A percentile compares a stretch with the other conserved stretches of the same genome.
Conservation (phyloP, 805 yeast species). For the Lipomyces chichibuensis region DNA sequence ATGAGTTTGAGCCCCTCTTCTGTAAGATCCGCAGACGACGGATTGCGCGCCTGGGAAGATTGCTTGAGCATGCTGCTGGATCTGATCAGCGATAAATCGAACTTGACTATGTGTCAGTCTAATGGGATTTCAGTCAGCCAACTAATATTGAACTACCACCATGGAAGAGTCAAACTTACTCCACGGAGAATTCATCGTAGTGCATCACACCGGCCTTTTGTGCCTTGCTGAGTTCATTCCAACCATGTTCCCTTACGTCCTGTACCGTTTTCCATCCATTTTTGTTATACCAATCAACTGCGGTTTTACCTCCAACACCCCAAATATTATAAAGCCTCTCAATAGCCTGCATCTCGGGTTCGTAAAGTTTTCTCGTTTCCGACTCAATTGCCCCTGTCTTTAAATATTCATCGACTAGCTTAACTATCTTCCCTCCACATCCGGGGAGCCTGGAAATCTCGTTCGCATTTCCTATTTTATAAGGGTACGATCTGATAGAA, state of each 20-base stretch:
- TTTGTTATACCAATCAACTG: conserved; percentile 31
- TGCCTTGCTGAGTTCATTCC: conserved; percentile 16
- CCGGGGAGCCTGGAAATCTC: conserved; percentile 28
- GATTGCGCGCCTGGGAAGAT: conserved; percentile 13
- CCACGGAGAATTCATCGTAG: conserved; percentile 30
- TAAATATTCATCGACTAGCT: conserved; percentile 28
- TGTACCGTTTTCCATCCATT: conserved; percentile 27
- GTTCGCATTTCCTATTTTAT: conserved; percentile 15
- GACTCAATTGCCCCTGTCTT: conserved; percentile 31
- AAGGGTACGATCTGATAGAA: conserved; percentile 31
- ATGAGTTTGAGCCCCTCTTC: conserved; percentile 25
- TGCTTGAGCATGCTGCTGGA: conserved; percentile 13
- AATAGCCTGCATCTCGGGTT: conserved; percentile 21
- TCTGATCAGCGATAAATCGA: conserved; percentile 15
- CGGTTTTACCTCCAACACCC: conserved; percentile 35
- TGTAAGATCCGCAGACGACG: conserved; percentile 33
- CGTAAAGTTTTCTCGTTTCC: conserved; percentile 15
- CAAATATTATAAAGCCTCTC: conserved; percentile 28
- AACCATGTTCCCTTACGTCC: conserved; percentile 29
- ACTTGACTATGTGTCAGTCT: conserved; percentile 30
- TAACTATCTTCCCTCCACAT: conserved; percentile 33
- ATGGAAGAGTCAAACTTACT: conserved; percentile 11
- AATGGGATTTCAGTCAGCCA: neutral
- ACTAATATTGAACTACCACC: neutral
- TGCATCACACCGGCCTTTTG: conserved; percentile 31